Base-by-base conservation (phyloP, 371 early-diverging fungal genomes). In the Phascolomyces articulosus region DNA sequence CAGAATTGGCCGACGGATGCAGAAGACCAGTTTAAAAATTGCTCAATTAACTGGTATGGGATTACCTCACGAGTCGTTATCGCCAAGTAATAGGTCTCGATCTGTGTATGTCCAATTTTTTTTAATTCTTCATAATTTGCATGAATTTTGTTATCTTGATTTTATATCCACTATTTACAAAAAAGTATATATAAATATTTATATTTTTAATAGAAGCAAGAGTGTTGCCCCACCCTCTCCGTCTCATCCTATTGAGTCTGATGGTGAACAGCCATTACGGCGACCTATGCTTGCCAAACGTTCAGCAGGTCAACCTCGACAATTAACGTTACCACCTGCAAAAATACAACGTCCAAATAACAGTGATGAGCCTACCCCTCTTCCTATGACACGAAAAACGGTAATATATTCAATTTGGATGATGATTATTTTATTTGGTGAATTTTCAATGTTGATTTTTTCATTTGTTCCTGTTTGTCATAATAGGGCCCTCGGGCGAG, bases 11-110 rank as follows among this genome's bases (percentile, higher is more conserved):
- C 29, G 27, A 24, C 38, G 34, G 20, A 60, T 67, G 57, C 41
- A 60, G 20, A 41, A 67, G 11, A 66, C 63, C 23, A 63, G 54
- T 8, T 59, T 49, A 26, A 53, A 61, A 49, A 71, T 67, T 26
- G 64, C 67, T 1, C 58, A 61, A 18, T 29, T 58, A 11, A 56
- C 54, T n/a, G 59, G 59, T 23, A 21, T 56, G 40, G 16, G 61
- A 2, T 16, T 58, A 18, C 51, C 34, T 9, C 34, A n/a, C n/a
- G n/a, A n/a, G n/a, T n/a, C 1, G 6, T 2, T 11, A 34, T 34
- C 34, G 6, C 11, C 34, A 34, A 34, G 34, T 34, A n/a, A n/a
- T n/a, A 11, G 34, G 11, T 34, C 34, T 9, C 6, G 11, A 34
- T 34, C 34, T 34, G 34, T 34, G 34, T 34, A 34, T 34, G 34